Conservation (phyloP, 371 early-diverging fungal genomes). For the Mucor lusitanicus region DNA sequence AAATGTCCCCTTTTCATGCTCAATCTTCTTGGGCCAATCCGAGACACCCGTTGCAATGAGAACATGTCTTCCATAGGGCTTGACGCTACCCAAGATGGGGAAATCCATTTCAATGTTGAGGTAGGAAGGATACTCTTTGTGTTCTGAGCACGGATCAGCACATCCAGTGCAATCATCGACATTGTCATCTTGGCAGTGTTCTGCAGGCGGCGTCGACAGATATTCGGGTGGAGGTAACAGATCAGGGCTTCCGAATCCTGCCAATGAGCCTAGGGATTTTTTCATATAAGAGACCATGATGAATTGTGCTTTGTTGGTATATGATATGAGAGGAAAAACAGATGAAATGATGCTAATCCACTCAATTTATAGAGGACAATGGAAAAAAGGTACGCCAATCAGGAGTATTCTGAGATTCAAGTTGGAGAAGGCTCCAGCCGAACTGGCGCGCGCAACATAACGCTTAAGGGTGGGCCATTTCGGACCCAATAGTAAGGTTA, state of each 20-base stretch:
- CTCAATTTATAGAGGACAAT: not conserved
- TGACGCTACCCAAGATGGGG: conserved; percentile 58
- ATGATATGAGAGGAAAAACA: not conserved
- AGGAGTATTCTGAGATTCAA: not conserved
- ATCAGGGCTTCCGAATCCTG: conserved; percentile 10
- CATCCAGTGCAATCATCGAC: conserved; percentile 44
- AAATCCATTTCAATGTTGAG: conserved; percentile 61
- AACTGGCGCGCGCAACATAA: not conserved
- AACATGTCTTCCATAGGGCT: conserved; percentile 68
- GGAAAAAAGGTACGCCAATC: not conserved
- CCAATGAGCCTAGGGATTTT: conserved; percentile 13
- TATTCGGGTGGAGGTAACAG: conserved; percentile 21
- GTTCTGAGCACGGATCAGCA: conserved; percentile 50
- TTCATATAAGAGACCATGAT: conserved; percentile 20
- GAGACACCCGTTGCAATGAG: conserved; percentile 63
- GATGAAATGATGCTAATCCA: not conserved
- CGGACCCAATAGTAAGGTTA: not conserved
- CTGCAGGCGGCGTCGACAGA: not conserved
- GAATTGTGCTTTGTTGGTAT: not conserved
- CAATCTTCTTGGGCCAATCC: conserved; percentile 59
- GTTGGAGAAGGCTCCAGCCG: not conserved
- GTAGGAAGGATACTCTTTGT: conserved; percentile 60
- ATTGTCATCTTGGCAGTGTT: not conserved
- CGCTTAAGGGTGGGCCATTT: not conserved
- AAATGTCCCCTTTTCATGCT: conserved; percentile 43